Evolutionary conservation across 1,284 basidiomycete species (phyloP).

Genomic region (Gastroboletus turbinatus): DNA sequence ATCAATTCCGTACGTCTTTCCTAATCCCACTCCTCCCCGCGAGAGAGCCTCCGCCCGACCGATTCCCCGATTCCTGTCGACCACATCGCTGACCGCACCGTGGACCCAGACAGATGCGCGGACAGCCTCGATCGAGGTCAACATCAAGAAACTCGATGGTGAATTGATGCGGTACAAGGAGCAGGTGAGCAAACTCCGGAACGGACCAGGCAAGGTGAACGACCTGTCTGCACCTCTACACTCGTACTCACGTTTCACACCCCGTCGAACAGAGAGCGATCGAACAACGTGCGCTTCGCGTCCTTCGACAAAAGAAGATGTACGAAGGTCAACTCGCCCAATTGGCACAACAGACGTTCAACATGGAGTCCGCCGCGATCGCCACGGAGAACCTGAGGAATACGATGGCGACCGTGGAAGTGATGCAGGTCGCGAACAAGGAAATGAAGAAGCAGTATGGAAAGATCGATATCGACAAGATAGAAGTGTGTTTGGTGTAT

Average conservation of each 20-base stretch:
- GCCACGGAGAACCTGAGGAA: slow-evolving; percentile 97
- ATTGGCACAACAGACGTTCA: slow-evolving; percentile 94
- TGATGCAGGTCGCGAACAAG: slow-evolving; percentile 97
- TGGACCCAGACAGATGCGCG: slow-evolving; percentile 78
- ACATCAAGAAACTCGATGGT: slow-evolving; percentile 94
- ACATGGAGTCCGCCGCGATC: slow-evolving; percentile 97
- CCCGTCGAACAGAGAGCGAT: slow-evolving; percentile 69
- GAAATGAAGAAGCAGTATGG: slow-evolving; percentile 97
- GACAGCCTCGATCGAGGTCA: slow-evolving; percentile 91
- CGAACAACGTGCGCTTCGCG: slow-evolving; percentile 91
- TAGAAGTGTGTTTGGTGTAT: slow-evolving; percentile 69
- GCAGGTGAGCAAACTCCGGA: slow-evolving; percentile 92
- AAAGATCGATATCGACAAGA: slow-evolving; percentile 97
- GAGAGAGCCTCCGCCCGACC: not conserved
- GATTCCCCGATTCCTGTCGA: slow-evolving; percentile 1
- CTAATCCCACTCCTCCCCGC: not conserved
- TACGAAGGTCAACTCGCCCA: slow-evolving; percentile 93
- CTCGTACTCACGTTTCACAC: not conserved
- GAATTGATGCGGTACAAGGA: slow-evolving; percentile 93
- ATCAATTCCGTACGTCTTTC: slow-evolving; percentile 72
- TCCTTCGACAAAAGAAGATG: slow-evolving; percentile 94
- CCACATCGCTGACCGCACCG: slow-evolving; percentile 12
- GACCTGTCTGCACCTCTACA: not conserved
- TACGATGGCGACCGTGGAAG: slow-evolving; percentile 99
- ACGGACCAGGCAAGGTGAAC: slow-evolving; percentile 91